These are phyloP conservation scores for Ensete ventricosum DNA, from an alignment of 176 grass and related monocot genomes.

Conservation along the genomic window DNA sequence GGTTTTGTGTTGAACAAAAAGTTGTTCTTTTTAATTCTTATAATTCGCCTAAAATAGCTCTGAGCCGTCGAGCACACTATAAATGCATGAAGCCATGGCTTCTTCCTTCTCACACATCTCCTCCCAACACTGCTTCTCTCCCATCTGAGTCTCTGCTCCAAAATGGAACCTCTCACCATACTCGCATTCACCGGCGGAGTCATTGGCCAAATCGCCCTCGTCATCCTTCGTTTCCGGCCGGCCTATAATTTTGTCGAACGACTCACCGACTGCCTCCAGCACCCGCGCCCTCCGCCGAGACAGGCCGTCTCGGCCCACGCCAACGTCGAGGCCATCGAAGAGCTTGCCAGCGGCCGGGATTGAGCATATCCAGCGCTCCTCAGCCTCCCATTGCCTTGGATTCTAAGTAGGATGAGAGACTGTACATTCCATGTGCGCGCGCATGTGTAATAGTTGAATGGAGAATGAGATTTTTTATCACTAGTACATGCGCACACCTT, in stretches of 20 bases:
- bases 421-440: background rate
- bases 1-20: no score
- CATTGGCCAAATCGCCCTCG: constrained; percentile 20
- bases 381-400: no score
- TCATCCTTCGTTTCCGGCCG: constrained; percentile 20
- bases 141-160: background rate
- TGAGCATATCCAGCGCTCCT: no score
- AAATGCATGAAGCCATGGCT: no score
- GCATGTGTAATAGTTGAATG: background rate
- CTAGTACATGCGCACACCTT: background rate
- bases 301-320: constrained; percentile 5
- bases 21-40: no score
- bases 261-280: constrained; percentile 28
- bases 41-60: no score
- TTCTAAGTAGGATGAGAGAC: background rate
- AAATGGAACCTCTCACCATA: constrained; percentile 32
- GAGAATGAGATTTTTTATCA: background rate
- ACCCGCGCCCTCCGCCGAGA: constrained; percentile 24
- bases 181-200: constrained; percentile 20
- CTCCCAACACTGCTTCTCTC: background rate
- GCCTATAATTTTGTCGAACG: constrained; percentile 13
- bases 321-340: background rate
- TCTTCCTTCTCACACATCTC: no score
- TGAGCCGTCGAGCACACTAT: no score
- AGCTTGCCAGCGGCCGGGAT: background rate